Percentiles rank a stretch among this genome's conserved stretches.
phyloP scores from a whole-genome alignment of 2,329 filamentous ascomycete genomes.

The Fusarium sp. region DNA sequence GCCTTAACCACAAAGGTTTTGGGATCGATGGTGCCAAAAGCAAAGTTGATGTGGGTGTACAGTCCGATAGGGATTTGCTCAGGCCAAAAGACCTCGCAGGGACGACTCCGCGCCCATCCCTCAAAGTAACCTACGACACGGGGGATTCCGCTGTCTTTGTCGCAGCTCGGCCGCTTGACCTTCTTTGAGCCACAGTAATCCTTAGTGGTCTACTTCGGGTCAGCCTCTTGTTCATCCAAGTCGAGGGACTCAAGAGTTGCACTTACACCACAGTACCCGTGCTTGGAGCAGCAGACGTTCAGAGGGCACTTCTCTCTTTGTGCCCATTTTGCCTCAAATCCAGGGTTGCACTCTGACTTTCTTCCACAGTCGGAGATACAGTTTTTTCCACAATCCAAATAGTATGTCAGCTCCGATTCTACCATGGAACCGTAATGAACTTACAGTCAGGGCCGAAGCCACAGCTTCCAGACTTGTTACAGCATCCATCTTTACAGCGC shows the following conservation, averaged over 20 bases:
- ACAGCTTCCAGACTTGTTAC: slow-evolving; percentile 16
- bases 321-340: slow-evolving; percentile 8
- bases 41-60: slow-evolving; percentile 29
- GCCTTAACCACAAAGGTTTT: neutral
- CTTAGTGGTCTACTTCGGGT: slow-evolving; percentile 5
- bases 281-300: slow-evolving; percentile 22
- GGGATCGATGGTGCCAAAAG: slow-evolving; percentile 19
- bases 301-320: slow-evolving; percentile 10
- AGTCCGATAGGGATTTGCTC: slow-evolving; percentile 17
- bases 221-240: neutral
- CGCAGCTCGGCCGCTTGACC: slow-evolving; percentile 6
- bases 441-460: slow-evolving; percentile 23
- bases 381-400: slow-evolving; percentile 1
- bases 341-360: slow-evolving; percentile 21
- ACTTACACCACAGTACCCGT: slow-evolving; percentile 25
- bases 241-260: neutral
- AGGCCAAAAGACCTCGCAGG: slow-evolving; percentile 14
- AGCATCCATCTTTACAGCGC: slow-evolving; percentile 15
- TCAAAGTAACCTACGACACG: slow-evolving; percentile 28
- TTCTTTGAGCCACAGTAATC: slow-evolving; percentile 15
- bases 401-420: neutral
- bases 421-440: neutral
- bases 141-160: neutral
- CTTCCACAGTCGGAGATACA: slow-evolving; percentile 13
- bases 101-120: neutral